A percentile compares a stretch with the other conserved stretches of the same genome.
Conservation (phyloP, 2,329 filamentous ascomycete genomes). For the Fusarium sterilihyphosum region DNA sequence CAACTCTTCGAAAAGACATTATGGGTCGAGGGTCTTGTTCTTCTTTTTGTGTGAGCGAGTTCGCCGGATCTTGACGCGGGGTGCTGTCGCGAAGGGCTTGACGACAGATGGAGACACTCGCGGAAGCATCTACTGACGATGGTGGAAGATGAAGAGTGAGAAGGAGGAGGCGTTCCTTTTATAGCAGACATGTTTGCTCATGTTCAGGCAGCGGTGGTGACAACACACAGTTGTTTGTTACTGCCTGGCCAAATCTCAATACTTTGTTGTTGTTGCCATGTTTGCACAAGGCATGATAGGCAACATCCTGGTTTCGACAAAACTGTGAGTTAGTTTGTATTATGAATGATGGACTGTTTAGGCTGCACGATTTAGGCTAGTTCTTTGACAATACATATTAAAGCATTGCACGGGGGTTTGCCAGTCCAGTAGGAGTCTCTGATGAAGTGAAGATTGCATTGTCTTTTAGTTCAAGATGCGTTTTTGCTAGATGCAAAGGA, state of each 20-base stretch:
- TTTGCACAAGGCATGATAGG: not conserved
- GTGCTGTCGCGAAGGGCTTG: not conserved
- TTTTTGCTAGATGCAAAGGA: not conserved
- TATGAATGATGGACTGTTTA: not conserved
- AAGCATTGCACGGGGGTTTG: rapidly evolving
- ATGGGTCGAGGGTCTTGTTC: not conserved
- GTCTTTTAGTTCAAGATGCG: not conserved
- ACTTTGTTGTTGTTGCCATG: not conserved
- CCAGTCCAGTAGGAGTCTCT: rapidly evolving
- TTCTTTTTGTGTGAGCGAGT: too few relatives aligned
- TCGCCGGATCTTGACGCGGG: too few relatives aligned
- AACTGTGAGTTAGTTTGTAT: not conserved
- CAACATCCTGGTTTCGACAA: not conserved
- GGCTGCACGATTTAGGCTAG: not conserved
- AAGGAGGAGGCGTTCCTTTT: not conserved
- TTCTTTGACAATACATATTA: rapidly evolving
- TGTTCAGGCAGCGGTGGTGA: not conserved
- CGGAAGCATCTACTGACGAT: too few relatives aligned
- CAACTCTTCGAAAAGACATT: not conserved
- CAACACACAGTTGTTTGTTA: too few relatives aligned
- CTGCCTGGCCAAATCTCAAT: too few relatives aligned
- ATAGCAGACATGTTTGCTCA: not conserved
- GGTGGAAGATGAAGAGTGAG: too few relatives aligned
- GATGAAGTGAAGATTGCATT: not conserved
- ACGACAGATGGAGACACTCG: too few relatives aligned